phyloP scores from a whole-genome alignment of 2,329 filamentous ascomycete genomes.

The Nannizziopsis arthrosporioides region DNA sequence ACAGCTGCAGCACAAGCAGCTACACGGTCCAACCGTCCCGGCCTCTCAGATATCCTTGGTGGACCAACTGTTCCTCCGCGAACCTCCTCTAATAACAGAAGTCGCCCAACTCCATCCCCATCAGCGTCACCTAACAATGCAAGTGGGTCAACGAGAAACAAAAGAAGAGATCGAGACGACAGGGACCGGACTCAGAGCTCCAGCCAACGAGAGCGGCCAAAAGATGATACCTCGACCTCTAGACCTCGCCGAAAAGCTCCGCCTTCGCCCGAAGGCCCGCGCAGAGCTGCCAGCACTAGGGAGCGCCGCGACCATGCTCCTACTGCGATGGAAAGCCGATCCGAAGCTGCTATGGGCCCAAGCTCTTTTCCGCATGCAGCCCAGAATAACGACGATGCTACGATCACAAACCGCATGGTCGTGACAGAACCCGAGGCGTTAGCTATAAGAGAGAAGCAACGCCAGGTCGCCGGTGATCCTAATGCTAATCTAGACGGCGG shows the following conservation, averaged over 20 bases:
- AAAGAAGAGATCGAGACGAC: conserved; percentile 21
- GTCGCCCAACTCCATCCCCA: conserved; percentile 30
- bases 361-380: conserved; percentile 45
- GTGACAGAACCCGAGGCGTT: conserved; percentile 66
- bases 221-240: conserved; percentile 28
- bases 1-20: conserved; percentile 8
- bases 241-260: conserved; percentile 39
- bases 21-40: conserved; percentile 19
- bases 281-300: conserved; percentile 32
- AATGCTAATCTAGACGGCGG: conserved; percentile 40
- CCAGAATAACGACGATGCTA: conserved; percentile 62
- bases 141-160: conserved; percentile 33
- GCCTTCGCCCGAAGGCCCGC: conserved; percentile 37
- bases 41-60: conserved; percentile 42
- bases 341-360: conserved; percentile 39
- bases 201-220: conserved; percentile 34
- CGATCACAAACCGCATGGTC: conserved; percentile 65
- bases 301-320: conserved; percentile 30
- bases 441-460: conserved; percentile 57
- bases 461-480: conserved; percentile 44
- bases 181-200: conserved; percentile 29
- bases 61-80: conserved; percentile 60
- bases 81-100: conserved; percentile 62
- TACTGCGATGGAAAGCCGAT: conserved; percentile 23
- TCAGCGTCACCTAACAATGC: conserved; percentile 25